These are phyloP conservation scores for Penicillium angulare DNA, from an alignment of 495 filamentous ascomycete genomes.

Conservation along the genomic window DNA sequence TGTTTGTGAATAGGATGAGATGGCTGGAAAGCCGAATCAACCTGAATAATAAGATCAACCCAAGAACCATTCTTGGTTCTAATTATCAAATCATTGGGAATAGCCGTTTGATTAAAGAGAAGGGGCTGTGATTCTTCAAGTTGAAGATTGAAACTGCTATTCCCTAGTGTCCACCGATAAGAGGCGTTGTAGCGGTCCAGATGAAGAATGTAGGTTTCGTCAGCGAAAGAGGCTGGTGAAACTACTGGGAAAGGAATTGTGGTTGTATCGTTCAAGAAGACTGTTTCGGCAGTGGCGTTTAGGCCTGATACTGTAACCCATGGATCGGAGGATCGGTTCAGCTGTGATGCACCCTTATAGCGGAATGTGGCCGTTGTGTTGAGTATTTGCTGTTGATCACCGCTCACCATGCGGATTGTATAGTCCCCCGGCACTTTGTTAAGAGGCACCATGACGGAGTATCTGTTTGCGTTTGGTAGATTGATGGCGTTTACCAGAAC, in stretches of 20 bases:
- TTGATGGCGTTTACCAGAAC: conserved; percentile 31
- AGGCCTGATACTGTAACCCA: conserved; percentile 42
- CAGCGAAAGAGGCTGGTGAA: conserved; percentile 36
- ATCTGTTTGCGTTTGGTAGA: conserved; percentile 31
- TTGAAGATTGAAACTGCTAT: conserved; percentile 28
- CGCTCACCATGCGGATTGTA: conserved; percentile 35
- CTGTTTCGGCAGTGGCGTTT: conserved; percentile 32
- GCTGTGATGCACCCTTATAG: conserved; percentile 19
- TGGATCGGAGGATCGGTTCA: conserved; percentile 25
- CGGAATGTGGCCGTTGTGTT: conserved; percentile 30
- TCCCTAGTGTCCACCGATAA: conserved; percentile 49
- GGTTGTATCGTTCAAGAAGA: conserved; percentile 35
- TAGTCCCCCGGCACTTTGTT: conserved; percentile 35
- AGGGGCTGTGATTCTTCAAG: conserved; percentile 43
- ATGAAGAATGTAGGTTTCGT: conserved; percentile 34
- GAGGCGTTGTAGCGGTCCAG: conserved; percentile 38
- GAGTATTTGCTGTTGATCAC: conserved; percentile 34
- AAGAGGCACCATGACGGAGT: conserved; percentile 38
- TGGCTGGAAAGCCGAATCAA: conserved; percentile 30
- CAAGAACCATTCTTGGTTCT: conserved; percentile 52
- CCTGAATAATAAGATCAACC: conserved; percentile 56
- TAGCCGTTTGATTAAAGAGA: conserved; percentile 43
- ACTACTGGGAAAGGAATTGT: conserved; percentile 43
- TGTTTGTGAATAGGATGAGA: conserved; percentile 64
- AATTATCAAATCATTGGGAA: conserved; percentile 44